A percentile compares a stretch with the other conserved stretches of the same genome.
These are phyloP conservation scores for Tephrocybe sp. DNA, from an alignment of 768 basidiomycete species.

Conservation along the genomic window DNA sequence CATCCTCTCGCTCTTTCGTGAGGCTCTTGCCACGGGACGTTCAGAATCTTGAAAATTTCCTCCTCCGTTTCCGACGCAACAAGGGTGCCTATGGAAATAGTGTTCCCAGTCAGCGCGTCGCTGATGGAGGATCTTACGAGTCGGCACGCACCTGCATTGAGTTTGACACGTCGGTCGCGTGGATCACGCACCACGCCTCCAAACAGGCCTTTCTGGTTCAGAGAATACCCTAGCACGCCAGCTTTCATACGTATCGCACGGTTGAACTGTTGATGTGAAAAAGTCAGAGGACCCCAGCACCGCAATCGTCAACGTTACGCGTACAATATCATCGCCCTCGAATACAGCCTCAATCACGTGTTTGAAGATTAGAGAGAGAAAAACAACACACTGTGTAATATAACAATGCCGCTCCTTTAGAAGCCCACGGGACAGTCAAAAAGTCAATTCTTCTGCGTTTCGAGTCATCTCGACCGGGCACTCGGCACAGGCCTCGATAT, in stretches of 20 bases:
- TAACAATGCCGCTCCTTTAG: conserved; percentile 81
- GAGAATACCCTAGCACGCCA: conserved; percentile 72
- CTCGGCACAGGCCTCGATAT: conserved; percentile 79
- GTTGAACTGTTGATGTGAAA: conserved; percentile 79
- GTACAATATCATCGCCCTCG: conserved; percentile 91
- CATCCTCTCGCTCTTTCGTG: conserved; percentile 63
- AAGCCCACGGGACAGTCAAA: conserved; percentile 75
- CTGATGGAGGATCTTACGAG: neutral
- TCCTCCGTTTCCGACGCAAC: conserved; percentile 84
- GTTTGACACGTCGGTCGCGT: conserved; percentile 57
- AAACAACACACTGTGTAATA: conserved; percentile 76
- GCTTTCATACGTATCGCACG: conserved; percentile 87
- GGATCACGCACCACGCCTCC: conserved; percentile 72
- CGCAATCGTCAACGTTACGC: conserved; percentile 24
- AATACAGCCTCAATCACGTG: no score
- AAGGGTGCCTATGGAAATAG: conserved; percentile 53
- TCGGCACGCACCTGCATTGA: conserved; percentile 50
- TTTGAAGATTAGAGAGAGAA: no score
- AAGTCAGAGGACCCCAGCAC: conserved; percentile 1
- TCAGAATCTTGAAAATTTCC: conserved; percentile 80
- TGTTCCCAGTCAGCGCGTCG: neutral
- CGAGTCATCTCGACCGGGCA: conserved; percentile 41
- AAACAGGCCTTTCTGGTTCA: conserved; percentile 87
- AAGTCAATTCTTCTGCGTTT: conserved; percentile 82
- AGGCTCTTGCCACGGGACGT: conserved; percentile 82